A percentile compares a stretch with the other conserved stretches of the same genome.
Conservation (phyloP, 306 rosid species). For the Sophora flavescens region DNA sequence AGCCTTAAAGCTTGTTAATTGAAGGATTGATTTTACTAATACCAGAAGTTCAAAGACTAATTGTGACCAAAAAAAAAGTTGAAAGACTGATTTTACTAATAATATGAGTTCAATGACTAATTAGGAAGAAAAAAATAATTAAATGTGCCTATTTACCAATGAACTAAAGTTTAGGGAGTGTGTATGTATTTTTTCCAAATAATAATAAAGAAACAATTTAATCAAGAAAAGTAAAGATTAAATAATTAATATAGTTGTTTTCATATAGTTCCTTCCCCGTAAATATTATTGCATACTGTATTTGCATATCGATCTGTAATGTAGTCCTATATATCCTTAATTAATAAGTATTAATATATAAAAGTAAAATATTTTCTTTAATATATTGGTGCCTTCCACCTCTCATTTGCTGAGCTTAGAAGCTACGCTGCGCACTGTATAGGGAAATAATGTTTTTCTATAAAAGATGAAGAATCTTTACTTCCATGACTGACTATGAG, state of each 20-base stretch:
- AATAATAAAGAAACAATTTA: neutral
- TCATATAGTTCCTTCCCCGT: conserved; percentile 30
- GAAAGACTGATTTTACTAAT: too few relatives aligned
- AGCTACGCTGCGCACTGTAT: conserved; percentile 49
- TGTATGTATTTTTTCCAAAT: neutral
- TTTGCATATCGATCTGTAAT: conserved; percentile 7
- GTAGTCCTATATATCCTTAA: neutral
- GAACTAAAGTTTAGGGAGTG: too few relatives aligned
- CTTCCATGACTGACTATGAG: conserved; percentile 39
- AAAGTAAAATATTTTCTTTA: conserved; percentile 9
- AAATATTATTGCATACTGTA: neutral
- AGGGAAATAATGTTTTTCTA: conserved; percentile 47
- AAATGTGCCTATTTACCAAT: too few relatives aligned
- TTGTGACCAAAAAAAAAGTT: too few relatives aligned
- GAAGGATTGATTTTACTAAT: too few relatives aligned
- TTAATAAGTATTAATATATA: neutral
- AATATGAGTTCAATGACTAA: too few relatives aligned
- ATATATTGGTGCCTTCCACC: conserved; percentile 33
- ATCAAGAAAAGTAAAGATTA: conserved; percentile 17
- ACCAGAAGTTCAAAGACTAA: too few relatives aligned
- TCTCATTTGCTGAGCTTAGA: conserved; percentile 57
- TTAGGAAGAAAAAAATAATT: too few relatives aligned
- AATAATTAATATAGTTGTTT: neutral
- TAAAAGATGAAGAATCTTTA: conserved; percentile 51
- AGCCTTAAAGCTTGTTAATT: too few relatives aligned